phyloP scores from a whole-genome alignment of 371 early-diverging fungal genomes.

The Mortierella sp. region DNA sequence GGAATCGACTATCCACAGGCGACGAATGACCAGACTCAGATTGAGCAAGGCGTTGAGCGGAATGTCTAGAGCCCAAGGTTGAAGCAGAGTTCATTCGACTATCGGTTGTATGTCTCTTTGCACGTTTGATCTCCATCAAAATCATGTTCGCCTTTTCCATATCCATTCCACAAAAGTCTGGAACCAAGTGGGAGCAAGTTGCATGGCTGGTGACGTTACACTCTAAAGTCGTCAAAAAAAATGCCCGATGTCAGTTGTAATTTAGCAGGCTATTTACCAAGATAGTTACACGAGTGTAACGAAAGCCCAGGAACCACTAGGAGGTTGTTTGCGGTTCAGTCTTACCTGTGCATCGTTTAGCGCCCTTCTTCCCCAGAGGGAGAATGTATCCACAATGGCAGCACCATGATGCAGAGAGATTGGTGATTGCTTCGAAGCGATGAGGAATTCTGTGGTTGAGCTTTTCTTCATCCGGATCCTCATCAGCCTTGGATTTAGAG shows the following conservation, averaged over 20 bases:
- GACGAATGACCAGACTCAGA: slow-evolving; percentile 46
- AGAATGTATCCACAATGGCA: slow-evolving; percentile 97
- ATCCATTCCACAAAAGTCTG: slow-evolving; percentile 94
- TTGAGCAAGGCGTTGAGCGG: slow-evolving; percentile 23
- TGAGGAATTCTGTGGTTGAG: slow-evolving; percentile 95
- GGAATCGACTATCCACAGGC: slow-evolving; percentile 42
- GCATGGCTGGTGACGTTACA: slow-evolving; percentile 89
- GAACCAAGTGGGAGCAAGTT: slow-evolving; percentile 87
- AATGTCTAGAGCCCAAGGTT: slow-evolving; percentile 34
- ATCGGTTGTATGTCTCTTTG: slow-evolving; percentile 60
- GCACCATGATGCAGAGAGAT: slow-evolving; percentile 93
- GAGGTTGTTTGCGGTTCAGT: no score
- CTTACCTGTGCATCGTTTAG: slow-evolving; percentile 69
- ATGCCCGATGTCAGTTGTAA: no score
- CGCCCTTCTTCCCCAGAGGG: slow-evolving; percentile 80
- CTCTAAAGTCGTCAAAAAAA: slow-evolving; percentile 58
- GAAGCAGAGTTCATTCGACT: slow-evolving; percentile 34
- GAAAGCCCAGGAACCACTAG: no score
- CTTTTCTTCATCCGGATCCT: slow-evolving; percentile 73
- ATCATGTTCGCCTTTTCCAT: slow-evolving; percentile 87
- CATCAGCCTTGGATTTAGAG: slow-evolving; percentile 71
- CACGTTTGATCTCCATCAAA: slow-evolving; percentile 79
- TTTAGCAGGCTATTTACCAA: no score
- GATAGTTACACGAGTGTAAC: no score
- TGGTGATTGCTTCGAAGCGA: slow-evolving; percentile 84